Conservation (phyloP, 2,329 filamentous ascomycete species). For the Aspergillus arachidicola region DNA sequence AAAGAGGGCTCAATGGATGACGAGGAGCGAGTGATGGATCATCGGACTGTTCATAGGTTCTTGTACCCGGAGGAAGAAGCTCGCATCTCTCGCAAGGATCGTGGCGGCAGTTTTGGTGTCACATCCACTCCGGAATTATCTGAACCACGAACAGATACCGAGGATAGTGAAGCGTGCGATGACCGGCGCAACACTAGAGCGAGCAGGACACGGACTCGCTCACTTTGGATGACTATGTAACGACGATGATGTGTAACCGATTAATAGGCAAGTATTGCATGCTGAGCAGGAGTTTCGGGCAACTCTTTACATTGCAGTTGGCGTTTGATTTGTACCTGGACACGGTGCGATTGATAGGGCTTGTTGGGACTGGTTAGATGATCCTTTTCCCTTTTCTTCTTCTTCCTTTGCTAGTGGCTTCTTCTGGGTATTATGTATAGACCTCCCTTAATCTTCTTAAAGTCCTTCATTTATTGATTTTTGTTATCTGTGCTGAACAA, state of each 20-base stretch:
- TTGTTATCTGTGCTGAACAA: background rate
- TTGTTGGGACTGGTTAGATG: constrained; percentile 1
- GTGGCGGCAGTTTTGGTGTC: constrained; percentile 39
- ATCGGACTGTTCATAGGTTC: constrained; percentile 85
- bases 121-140: constrained; percentile 43
- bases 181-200: constrained; percentile 39
- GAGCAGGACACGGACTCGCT: constrained; percentile 34
- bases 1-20: constrained; percentile 73
- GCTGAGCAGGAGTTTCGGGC: constrained; percentile 9
- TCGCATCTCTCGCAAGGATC: constrained; percentile 38
- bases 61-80: constrained; percentile 70
- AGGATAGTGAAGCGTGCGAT: constrained; percentile 38
- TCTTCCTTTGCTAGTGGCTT: background rate
- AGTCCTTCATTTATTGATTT: background rate
- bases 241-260: constrained; percentile 7
- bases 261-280: constrained; percentile 6
- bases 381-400: background rate
- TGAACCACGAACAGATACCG: constrained; percentile 42
- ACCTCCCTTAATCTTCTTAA: background rate
- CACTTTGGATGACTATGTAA: constrained; percentile 42
- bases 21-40: constrained; percentile 72
- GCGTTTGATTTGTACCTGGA: constrained; percentile 2
- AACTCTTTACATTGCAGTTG: constrained; percentile 2
- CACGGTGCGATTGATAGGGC: background rate
- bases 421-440: background rate